Conservation (phyloP, 2,329 filamentous ascomycete genomes). For the Colletotrichum horii region DNA sequence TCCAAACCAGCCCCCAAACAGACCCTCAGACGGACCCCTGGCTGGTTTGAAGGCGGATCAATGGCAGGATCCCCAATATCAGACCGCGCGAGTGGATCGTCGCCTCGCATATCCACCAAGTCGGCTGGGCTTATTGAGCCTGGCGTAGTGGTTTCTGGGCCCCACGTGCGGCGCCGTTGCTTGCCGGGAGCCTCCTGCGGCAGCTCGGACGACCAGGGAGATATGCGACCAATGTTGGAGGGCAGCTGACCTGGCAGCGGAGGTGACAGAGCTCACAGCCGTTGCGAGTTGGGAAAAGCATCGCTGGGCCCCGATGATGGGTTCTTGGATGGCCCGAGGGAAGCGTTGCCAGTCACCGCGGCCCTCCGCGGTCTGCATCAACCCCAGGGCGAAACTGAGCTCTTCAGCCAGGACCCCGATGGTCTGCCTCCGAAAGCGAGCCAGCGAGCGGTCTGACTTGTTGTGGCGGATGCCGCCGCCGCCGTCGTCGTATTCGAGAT, state of each 20-base stretch:
- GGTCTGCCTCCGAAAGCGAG: neutral
- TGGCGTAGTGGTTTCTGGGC: neutral
- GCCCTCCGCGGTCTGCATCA: neutral
- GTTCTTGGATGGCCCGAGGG: neutral
- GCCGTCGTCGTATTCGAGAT: neutral
- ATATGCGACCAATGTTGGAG: neutral
- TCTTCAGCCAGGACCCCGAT: neutral
- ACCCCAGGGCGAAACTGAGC: neutral
- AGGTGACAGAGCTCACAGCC: neutral
- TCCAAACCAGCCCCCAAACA: neutral
- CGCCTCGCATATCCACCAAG: neutral
- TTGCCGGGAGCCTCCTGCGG: neutral
- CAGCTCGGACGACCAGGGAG: neutral
- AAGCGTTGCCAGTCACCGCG: neutral
- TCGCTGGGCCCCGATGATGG: neutral
- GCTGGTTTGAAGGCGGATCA: neutral
- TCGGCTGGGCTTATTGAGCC: neutral
- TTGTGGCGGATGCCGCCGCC: neutral
- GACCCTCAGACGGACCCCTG: neutral
- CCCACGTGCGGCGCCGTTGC: neutral
- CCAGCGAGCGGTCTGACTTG: neutral
- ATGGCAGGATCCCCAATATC: neutral
- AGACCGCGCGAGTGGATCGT: neutral
- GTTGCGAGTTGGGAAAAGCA: neutral
- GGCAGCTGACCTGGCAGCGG: neutral